phyloP scores from a whole-genome alignment of 108 stramenopile species.

The Pseudonitzschia pungens region DNA sequence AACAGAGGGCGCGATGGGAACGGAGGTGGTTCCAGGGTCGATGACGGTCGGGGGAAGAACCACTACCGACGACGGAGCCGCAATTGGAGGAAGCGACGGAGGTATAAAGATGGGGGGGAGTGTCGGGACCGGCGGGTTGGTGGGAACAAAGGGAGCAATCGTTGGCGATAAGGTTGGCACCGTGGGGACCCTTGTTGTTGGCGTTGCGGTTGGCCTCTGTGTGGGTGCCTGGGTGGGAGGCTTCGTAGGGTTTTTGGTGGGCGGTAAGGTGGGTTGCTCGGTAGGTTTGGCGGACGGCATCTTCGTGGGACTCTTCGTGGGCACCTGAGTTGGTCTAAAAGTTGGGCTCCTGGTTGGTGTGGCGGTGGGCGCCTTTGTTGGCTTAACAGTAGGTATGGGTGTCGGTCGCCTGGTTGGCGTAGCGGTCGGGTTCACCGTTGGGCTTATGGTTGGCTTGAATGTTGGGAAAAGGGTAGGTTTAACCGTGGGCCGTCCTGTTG shows the following conservation, averaged over 20 bases:
- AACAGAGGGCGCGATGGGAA: too few relatives aligned
- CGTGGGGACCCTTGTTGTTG: too few relatives aligned
- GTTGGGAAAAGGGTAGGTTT: neutral
- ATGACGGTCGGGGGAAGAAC: neutral
- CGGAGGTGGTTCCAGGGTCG: too few relatives aligned
- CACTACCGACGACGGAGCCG: neutral
- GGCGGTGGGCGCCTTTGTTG: neutral
- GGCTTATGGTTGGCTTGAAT: neutral
- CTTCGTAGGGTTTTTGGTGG: too few relatives aligned
- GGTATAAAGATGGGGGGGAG: neutral
- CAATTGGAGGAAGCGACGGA: neutral
- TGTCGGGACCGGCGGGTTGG: neutral
- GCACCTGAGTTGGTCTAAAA: too few relatives aligned
- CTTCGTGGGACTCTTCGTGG: too few relatives aligned
- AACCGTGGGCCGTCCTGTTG: neutral
- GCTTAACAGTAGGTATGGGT: neutral
- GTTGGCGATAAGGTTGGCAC: too few relatives aligned
- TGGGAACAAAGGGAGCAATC: neutral
- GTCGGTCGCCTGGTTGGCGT: neutral
- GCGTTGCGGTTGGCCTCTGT: too few relatives aligned
- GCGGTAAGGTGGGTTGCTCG: neutral
- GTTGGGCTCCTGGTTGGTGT: too few relatives aligned
- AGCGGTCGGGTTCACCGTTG: neutral
- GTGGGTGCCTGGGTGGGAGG: too few relatives aligned
- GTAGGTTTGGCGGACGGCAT: neutral